Evolutionary conservation across 2,329 filamentous ascomycete species (phyloP).

Genomic region (Aspergillus sclerotialis): DNA sequence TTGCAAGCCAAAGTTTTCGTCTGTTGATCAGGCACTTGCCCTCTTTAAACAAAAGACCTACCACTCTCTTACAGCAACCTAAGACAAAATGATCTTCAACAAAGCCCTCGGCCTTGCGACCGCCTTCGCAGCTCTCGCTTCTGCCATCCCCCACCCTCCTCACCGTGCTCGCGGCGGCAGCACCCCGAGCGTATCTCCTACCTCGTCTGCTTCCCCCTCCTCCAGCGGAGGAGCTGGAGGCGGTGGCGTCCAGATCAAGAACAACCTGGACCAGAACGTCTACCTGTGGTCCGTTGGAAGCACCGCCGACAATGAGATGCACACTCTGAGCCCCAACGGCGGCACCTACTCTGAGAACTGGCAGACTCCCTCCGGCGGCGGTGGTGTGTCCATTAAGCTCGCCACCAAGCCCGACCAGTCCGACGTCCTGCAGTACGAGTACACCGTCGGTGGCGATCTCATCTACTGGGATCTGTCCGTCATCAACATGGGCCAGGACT

Average conservation of each 20-base stretch:
- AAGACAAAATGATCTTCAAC: slow-evolving; percentile 26
- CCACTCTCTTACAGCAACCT: slow-evolving; percentile 2
- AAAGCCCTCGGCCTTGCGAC: slow-evolving; percentile 27
- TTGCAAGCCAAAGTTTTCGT: too few relatives aligned
- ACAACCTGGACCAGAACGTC: slow-evolving; percentile 29
- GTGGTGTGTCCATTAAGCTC: slow-evolving; percentile 38
- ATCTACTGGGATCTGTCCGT: slow-evolving; percentile 33
- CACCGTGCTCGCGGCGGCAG: slow-evolving; percentile 17
- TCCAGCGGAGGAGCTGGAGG: slow-evolving; percentile 8
- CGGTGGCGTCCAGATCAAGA: slow-evolving; percentile 30
- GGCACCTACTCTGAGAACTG: slow-evolving; percentile 29
- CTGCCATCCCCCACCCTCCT: slow-evolving; percentile 22
- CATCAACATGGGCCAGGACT: slow-evolving; percentile 24
- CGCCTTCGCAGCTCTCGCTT: slow-evolving; percentile 23
- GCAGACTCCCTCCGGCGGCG: slow-evolving; percentile 30
- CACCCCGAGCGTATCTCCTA: slow-evolving; percentile 22
- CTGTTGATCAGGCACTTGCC: slow-evolving; percentile 15
- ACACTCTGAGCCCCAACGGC: slow-evolving; percentile 25
- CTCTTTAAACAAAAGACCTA: slow-evolving; percentile 3
- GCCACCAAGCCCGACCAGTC: slow-evolving; percentile 21
- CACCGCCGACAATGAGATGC: slow-evolving; percentile 24
- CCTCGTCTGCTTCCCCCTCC: slow-evolving; percentile 17
- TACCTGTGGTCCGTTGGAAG: slow-evolving; percentile 37
- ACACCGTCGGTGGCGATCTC: slow-evolving; percentile 22
- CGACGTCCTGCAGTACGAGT: slow-evolving; percentile 38